Conservation (phyloP, 2,329 filamentous ascomycete species). For the Lasiodiplodia sp. region DNA sequence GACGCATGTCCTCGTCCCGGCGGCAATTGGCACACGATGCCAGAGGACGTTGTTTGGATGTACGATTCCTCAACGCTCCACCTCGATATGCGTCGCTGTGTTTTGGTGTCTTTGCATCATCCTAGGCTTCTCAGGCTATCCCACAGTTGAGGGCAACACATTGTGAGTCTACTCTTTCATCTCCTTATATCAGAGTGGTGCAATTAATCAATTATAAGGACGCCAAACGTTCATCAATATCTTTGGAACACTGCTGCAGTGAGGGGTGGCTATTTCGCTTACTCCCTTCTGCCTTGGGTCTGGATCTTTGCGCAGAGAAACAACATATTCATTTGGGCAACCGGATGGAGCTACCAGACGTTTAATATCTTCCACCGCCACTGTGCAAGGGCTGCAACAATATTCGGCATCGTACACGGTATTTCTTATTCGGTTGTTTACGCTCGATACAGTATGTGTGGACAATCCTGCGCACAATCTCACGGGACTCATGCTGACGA, state of each 20-base stretch:
- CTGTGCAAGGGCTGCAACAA: constrained; percentile 67
- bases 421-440: constrained; percentile 63
- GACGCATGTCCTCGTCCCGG: constrained; percentile 52
- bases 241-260: constrained; percentile 66
- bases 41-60: constrained; percentile 52
- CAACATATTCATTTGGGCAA: constrained; percentile 70
- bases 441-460: constrained; percentile 35
- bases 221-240: constrained; percentile 46
- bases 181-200: background rate
- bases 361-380: constrained; percentile 74
- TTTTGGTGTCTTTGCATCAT: constrained; percentile 56
- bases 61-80: constrained; percentile 57
- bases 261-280: constrained; percentile 68
- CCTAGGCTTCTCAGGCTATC: constrained; percentile 55
- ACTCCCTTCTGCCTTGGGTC: constrained; percentile 68
- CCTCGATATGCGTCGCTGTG: constrained; percentile 52
- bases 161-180: constrained; percentile 46
- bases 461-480: fast-evolving
- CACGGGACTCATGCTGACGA: background rate
- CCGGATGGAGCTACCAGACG: constrained; percentile 72
- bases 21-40: constrained; percentile 51
- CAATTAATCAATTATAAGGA: constrained; percentile 28
- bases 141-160: constrained; percentile 55
- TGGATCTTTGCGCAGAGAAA: constrained; percentile 74
- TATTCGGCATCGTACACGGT: constrained; percentile 69